phyloP scores from a whole-genome alignment of 352 stramenopile genomes.

The Phytophthora melonis region DNA sequence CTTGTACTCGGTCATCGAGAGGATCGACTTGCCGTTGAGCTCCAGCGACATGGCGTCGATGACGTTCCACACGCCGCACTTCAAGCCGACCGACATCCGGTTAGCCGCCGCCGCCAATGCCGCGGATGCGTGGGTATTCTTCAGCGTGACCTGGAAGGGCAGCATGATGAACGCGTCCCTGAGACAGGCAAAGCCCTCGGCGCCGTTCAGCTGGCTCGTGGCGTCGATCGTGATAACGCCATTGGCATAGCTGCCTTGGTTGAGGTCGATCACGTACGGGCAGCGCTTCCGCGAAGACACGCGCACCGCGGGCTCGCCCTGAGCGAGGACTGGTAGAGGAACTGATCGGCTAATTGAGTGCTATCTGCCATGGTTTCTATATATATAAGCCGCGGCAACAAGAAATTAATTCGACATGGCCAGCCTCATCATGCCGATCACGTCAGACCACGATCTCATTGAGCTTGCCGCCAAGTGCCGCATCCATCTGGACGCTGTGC shows the following conservation, averaged over 20 bases:
- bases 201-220: neutral
- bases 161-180: neutral
- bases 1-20: neutral
- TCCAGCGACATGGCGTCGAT: neutral
- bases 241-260: neutral
- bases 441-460: neutral
- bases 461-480: neutral
- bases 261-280: neutral
- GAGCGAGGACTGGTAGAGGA: neutral
- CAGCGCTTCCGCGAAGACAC: neutral
- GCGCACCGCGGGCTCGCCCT: neutral
- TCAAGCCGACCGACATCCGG: neutral
- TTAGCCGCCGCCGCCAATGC: neutral
- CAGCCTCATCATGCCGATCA: conserved; percentile 6
- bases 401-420: conserved; percentile 4
- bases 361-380: too few species aligned
- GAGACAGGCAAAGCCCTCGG: neutral
- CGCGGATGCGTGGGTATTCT: neutral
- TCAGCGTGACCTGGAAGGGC: neutral
- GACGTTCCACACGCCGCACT: neutral
- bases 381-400: neutral
- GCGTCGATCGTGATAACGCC: conserved; percentile 1
- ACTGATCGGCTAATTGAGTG: conserved; percentile 4
- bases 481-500: neutral
- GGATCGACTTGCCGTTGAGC: neutral